Evolutionary conservation across 2,329 filamentous ascomycete species (phyloP).

Genomic region (Myriosclerotinia scirpicola): DNA sequence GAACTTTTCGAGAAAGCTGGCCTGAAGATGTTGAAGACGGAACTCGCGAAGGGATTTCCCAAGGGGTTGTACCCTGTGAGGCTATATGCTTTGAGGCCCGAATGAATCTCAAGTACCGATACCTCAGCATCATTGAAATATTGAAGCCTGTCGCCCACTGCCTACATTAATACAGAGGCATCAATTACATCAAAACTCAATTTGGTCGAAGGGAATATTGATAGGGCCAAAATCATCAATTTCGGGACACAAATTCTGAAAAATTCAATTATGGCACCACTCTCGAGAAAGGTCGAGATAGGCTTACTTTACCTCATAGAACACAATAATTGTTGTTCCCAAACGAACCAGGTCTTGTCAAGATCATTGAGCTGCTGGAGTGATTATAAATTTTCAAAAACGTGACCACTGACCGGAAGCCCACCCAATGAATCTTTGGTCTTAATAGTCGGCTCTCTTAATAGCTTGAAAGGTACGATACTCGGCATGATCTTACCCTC

Average conservation of each 20-base stretch:
- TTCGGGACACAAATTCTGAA: neutral
- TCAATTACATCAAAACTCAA: neutral
- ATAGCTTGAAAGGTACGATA: neutral
- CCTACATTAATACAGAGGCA: neutral
- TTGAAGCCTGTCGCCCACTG: neutral
- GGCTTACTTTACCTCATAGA: too few relatives aligned
- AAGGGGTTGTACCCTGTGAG: conserved; percentile 67
- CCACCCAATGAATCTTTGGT: neutral
- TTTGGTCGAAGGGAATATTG: too few relatives aligned
- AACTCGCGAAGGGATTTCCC: conserved; percentile 69
- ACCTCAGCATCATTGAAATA: neutral
- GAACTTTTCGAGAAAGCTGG: conserved; percentile 68
- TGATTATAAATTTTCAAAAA: neutral
- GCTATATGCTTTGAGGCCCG: conserved; percentile 65
- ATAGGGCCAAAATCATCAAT: neutral
- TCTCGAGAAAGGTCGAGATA: neutral
- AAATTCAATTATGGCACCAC: neutral
- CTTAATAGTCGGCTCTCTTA: too few relatives aligned
- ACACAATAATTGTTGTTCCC: neutral
- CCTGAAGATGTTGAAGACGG: conserved; percentile 65
- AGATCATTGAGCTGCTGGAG: neutral
- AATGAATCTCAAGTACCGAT: neutral
- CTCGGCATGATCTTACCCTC: neutral
- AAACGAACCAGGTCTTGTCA: neutral
- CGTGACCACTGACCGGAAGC: neutral